phyloP scores from a whole-genome alignment of 2,329 filamentous ascomycete genomes.

The Beauveria sp. region DNA sequence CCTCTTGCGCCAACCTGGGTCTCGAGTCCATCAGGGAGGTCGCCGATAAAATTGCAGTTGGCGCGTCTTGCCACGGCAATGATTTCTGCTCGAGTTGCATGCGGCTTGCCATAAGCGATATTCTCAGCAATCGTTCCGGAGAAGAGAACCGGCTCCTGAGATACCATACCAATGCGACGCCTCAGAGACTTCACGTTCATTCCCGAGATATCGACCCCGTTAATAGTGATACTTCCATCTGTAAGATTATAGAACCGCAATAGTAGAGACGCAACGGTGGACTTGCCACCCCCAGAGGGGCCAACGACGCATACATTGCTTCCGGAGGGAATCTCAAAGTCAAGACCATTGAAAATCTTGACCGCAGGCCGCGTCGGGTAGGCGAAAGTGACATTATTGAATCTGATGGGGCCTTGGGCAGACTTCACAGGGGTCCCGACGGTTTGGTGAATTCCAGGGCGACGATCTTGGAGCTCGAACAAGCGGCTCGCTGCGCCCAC shows the following conservation, averaged over 20 bases:
- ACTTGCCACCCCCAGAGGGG: slow-evolving; percentile 92
- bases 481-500: slow-evolving; percentile 93
- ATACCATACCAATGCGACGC: slow-evolving; percentile 87
- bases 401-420: slow-evolving; percentile 81
- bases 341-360: slow-evolving; percentile 78
- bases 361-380: slow-evolving; percentile 94
- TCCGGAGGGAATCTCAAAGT: slow-evolving; percentile 86
- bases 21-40: slow-evolving; percentile 92
- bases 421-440: slow-evolving; percentile 71
- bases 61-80: slow-evolving; percentile 80
- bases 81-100: slow-evolving; percentile 72
- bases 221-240: slow-evolving; percentile 69
- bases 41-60: slow-evolving; percentile 93
- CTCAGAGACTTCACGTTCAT: slow-evolving; percentile 94
- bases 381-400: slow-evolving; percentile 77
- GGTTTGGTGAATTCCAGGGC: slow-evolving; percentile 81
- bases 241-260: slow-evolving; percentile 87
- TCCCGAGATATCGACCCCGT: slow-evolving; percentile 70
- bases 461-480: slow-evolving; percentile 89
- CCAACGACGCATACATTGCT: slow-evolving; percentile 95
- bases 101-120: slow-evolving; percentile 82
- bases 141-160: slow-evolving; percentile 91
- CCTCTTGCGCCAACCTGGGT: slow-evolving; percentile 89
- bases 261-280: slow-evolving; percentile 85
- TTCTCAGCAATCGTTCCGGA: slow-evolving; percentile 80